A percentile compares a stretch with the other conserved stretches of the same genome.
phyloP scores from a whole-genome alignment of 2,329 filamentous ascomycete genomes.

The Cytospora schulzeri region DNA sequence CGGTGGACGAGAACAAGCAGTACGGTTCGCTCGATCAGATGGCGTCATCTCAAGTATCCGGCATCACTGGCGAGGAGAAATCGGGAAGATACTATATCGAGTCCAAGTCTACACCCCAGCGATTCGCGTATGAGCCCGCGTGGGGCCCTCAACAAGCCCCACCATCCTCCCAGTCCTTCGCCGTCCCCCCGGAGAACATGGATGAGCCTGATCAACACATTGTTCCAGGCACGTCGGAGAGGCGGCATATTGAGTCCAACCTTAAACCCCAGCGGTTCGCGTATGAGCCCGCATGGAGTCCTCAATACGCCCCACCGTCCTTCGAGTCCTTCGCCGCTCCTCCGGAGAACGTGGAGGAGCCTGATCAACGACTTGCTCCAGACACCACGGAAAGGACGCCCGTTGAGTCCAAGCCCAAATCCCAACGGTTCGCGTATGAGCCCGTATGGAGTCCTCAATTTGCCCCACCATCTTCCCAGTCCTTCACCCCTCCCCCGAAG shows the following conservation, averaged over 20 bases:
- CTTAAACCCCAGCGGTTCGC: constrained; percentile 3
- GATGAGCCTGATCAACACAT: background rate
- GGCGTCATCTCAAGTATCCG: constrained; percentile 20
- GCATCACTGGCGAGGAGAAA: background rate
- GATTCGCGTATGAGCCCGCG: constrained; percentile 14
- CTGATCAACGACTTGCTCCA: background rate
- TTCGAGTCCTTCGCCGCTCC: constrained; percentile 5
- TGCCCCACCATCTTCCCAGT: constrained; percentile 3
- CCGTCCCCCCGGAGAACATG: background rate
- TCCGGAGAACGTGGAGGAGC: background rate
- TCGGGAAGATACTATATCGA: constrained; percentile 20
- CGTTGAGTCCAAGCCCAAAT: constrained; percentile 22
- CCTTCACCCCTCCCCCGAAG: background rate
- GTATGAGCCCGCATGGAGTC: constrained; percentile 14
- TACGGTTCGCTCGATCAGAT: constrained; percentile 33
- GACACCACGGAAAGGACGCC: background rate
- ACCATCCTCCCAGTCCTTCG: constrained; percentile 6
- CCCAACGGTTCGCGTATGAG: constrained; percentile 15
- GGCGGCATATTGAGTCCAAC: constrained; percentile 22
- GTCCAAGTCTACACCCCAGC: constrained; percentile 12
- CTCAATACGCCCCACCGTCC: background rate
- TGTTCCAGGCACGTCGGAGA: background rate
- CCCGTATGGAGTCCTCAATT: constrained; percentile 7
- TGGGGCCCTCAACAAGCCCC: constrained; percentile 9
- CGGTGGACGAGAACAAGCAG: constrained; percentile 24